phyloP scores from a whole-genome alignment of 257 asterid species.

The Solanum ahanhuiri region DNA sequence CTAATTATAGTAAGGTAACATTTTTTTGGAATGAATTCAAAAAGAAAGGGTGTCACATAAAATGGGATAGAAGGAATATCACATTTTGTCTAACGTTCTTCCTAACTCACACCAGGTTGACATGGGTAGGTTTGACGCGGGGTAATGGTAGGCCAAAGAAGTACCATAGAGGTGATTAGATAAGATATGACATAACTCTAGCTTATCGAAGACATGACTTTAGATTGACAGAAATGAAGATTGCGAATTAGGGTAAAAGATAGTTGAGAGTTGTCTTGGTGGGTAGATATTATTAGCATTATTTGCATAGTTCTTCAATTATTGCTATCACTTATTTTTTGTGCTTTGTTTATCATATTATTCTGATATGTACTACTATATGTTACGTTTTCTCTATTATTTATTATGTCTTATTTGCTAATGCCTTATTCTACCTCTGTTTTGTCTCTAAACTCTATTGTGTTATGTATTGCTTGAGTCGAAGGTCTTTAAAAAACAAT shows the following conservation, averaged over 20 bases:
- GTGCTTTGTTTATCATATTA: background rate
- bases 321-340: background rate
- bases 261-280: background rate
- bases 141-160: background rate
- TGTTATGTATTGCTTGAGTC: no score
- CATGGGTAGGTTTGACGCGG: background rate
- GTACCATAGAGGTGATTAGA: background rate
- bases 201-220: no score
- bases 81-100: no score
- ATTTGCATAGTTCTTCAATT: background rate
- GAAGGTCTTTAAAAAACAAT: no score
- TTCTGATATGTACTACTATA: background rate
- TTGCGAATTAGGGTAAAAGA: background rate
- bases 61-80: no score
- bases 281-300: background rate
- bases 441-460: background rate
- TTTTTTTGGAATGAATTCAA: no score
- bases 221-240: background rate
- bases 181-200: no score
- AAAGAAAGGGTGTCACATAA: background rate
- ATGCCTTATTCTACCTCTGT: background rate
- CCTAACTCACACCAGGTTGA: background rate
- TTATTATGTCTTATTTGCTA: background rate
- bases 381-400: no score
- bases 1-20: background rate